Percentiles rank a stretch among this genome's conserved stretches.
Evolutionary conservation across 176 grass and related monocot genomes (phyloP).

Genomic region (Carex littledalei): DNA sequence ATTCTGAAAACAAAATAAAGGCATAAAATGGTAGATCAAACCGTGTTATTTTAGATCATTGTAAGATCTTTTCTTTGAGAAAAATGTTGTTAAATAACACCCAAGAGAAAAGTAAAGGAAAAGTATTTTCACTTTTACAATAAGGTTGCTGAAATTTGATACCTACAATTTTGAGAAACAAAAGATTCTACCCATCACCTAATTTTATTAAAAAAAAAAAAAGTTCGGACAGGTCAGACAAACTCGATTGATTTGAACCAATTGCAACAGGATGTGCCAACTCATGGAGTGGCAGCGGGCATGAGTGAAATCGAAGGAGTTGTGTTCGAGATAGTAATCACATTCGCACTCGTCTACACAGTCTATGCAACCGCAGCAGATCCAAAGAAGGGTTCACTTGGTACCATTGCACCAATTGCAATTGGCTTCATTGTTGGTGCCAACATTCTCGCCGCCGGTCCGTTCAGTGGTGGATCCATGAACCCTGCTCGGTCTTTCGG

Average conservation of each 20-base stretch:
- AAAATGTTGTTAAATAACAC: not conserved
- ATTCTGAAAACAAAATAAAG: too few relatives aligned
- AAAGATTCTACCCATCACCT: too few relatives aligned
- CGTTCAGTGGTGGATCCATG: slow-evolving; percentile 39
- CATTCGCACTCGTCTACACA: slow-evolving; percentile 37
- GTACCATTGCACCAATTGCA: slow-evolving; percentile 34
- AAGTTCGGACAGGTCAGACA: too few relatives aligned
- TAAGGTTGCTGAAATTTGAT: too few relatives aligned
- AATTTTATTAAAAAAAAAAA: too few relatives aligned
- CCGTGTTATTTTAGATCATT: too few relatives aligned
- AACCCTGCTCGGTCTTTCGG: slow-evolving; percentile 42
- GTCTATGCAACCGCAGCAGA: slow-evolving; percentile 36
- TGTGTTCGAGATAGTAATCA: slow-evolving; percentile 33
- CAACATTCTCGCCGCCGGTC: slow-evolving; percentile 37
- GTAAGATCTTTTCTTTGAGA: not conserved
- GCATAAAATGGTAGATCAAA: too few relatives aligned
- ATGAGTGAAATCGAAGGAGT: slow-evolving; percentile 15
- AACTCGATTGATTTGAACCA: not conserved
- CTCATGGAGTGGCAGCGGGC: slow-evolving; percentile 18
- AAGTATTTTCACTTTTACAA: too few relatives aligned
- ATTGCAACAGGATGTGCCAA: slow-evolving; percentile 22
- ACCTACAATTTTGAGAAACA: too few relatives aligned
- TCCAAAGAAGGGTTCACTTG: slow-evolving; percentile 35
- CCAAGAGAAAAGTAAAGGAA: too few relatives aligned
- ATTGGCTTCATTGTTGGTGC: slow-evolving; percentile 43